These are phyloP conservation scores for Epipyxis sp. DNA, from an alignment of 108 stramenopile genomes.

Conservation along the genomic window DNA sequence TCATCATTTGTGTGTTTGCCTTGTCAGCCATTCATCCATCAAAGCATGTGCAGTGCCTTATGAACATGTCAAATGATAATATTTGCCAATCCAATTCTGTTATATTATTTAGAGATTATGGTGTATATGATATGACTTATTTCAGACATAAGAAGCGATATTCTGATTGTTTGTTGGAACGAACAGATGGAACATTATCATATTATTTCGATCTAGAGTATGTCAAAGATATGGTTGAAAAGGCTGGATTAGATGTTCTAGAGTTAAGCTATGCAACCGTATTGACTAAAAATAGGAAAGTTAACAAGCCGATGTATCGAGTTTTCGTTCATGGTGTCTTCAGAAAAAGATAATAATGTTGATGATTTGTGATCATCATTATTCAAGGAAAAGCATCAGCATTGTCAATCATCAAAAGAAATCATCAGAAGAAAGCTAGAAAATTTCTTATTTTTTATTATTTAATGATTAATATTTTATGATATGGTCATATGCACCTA, in stretches of 20 bases:
- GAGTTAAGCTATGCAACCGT: conserved; percentile 28
- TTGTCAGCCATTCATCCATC: conserved; percentile 17
- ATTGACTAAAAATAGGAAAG: conserved; percentile 23
- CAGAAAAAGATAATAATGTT: too few relatives aligned
- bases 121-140: conserved; percentile 24
- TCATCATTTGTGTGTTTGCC: conserved; percentile 11
- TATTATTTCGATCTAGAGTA: conserved; percentile 13
- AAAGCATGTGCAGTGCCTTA: background rate
- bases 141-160: conserved; percentile 10
- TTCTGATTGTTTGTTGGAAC: background rate
- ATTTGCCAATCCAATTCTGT: background rate
- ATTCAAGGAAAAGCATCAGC: too few relatives aligned
- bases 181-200: conserved; percentile 4
- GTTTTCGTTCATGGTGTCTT: conserved; percentile 35
- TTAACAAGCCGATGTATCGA: background rate
- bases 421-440: too few relatives aligned
- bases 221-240: background rate
- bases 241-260: background rate
- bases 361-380: too few relatives aligned
- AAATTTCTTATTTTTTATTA: too few relatives aligned
- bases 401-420: too few relatives aligned
- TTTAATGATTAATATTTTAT: too few relatives aligned
- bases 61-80: background rate
- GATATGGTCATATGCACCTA: too few relatives aligned
- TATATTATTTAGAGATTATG: conserved; percentile 34